Percentiles rank a stretch among this genome's conserved stretches.
These are phyloP conservation scores for Hirschfeldia incana DNA, from an alignment of 345 rosid species.

Conservation along the genomic window DNA sequence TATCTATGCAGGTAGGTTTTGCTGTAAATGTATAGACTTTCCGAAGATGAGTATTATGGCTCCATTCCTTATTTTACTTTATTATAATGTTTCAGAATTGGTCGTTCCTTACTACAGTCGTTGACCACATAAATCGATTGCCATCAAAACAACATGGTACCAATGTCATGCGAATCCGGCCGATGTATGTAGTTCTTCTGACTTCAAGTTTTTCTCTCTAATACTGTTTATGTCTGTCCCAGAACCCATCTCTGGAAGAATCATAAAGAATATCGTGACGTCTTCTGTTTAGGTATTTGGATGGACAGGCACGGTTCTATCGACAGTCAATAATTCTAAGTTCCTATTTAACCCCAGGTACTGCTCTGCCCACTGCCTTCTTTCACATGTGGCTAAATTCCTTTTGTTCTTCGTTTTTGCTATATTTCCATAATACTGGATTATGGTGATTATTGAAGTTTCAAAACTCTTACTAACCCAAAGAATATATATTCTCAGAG, in stretches of 20 bases:
- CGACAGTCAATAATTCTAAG: constrained; percentile 80
- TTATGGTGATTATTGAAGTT: constrained; percentile 9
- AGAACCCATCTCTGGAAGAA: background rate
- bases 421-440: background rate
- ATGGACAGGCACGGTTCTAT: constrained; percentile 70
- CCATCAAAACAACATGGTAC: constrained; percentile 85
- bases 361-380: constrained; percentile 9
- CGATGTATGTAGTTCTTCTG: constrained; percentile 49
- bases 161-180: constrained; percentile 86
- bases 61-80: constrained; percentile 16
- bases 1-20: constrained; percentile 79
- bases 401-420: background rate
- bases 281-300: constrained; percentile 68
- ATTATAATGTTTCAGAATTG: constrained; percentile 65
- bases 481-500: constrained; percentile 47
- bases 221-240: background rate
- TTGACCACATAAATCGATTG: constrained; percentile 62
- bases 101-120: constrained; percentile 60
- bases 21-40: constrained; percentile 27
- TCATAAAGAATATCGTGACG: background rate
- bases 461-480: constrained; percentile 23
- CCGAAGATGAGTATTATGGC: constrained; percentile 2
- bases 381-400: constrained; percentile 4
- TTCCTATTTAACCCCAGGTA: constrained; percentile 82
- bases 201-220: background rate